Percentiles rank a stretch among this genome's conserved stretches.
Evolutionary conservation across 2,329 filamentous ascomycete genomes (phyloP).

Genomic region (Fusarium zealandicum): DNA sequence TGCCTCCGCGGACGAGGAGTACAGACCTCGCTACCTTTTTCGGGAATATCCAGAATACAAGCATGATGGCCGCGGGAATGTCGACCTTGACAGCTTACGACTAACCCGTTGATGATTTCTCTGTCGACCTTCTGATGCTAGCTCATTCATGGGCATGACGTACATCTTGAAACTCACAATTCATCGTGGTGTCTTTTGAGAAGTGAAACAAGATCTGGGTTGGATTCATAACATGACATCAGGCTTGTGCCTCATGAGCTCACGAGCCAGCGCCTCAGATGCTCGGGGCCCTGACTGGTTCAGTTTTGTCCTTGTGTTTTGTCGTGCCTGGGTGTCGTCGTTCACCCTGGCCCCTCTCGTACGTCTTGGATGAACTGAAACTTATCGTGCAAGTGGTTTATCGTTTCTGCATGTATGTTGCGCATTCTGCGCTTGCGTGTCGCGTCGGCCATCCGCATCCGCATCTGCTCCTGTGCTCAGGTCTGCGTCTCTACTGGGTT

Average conservation of each 20-base stretch:
- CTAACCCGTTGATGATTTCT: conserved; percentile 41
- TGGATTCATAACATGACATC: conserved; percentile 28
- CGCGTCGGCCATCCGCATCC: conserved; percentile 4
- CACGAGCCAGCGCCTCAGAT: neutral
- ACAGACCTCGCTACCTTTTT: conserved; percentile 11
- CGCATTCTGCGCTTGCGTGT: conserved; percentile 8
- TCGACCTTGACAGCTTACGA: conserved; percentile 34
- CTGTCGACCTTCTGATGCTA: conserved; percentile 39
- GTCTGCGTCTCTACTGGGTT: conserved; percentile 14
- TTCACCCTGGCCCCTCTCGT: conserved; percentile 15
- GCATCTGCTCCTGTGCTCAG: conserved; percentile 10
- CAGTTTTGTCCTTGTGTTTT: conserved; percentile 20
- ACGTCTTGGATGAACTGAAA: conserved; percentile 32
- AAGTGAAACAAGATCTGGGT: conserved; percentile 30
- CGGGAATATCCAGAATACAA: conserved; percentile 16
- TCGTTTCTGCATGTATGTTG: conserved; percentile 33
- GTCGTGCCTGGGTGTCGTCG: conserved; percentile 5
- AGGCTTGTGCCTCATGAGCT: conserved; percentile 1
- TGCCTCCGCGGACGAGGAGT: conserved; percentile 19
- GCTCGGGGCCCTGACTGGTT: conserved; percentile 9
- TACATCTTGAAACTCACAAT: conserved; percentile 38
- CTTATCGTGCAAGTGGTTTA: conserved; percentile 34
- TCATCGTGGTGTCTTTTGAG: conserved; percentile 17
- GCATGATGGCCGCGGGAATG: conserved; percentile 22
- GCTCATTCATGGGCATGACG: conserved; percentile 35